These are phyloP conservation scores for Suhomyces sp. DNA, from an alignment of 805 yeast species.

Conservation along the genomic window DNA sequence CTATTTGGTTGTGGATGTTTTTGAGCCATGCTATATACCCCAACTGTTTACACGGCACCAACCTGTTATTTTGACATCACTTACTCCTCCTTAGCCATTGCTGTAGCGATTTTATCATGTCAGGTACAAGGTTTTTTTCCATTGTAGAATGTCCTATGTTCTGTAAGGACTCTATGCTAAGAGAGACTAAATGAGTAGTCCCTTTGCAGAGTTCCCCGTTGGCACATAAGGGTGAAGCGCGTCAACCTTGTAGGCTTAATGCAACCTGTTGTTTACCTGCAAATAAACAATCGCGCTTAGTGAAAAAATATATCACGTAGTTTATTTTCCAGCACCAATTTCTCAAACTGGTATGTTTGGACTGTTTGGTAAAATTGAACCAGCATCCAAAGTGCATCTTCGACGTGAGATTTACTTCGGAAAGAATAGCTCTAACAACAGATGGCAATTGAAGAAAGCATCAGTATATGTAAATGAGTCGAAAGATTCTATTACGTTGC, in stretches of 20 bases:
- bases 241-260: background rate
- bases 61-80: background rate
- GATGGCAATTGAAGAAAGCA: background rate
- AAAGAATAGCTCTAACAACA: background rate
- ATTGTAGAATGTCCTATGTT: background rate
- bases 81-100: background rate
- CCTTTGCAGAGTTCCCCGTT: background rate
- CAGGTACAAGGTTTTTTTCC: background rate
- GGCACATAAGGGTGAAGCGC: background rate
- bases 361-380: background rate
- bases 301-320: background rate
- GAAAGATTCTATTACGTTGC: background rate
- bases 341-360: background rate
- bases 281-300: background rate
- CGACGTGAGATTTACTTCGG: background rate
- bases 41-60: background rate
- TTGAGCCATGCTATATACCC: background rate
- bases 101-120: background rate
- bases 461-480: background rate
- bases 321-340: background rate
- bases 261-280: background rate
- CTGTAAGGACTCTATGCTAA: background rate
- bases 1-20: background rate
- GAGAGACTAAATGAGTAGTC: background rate
- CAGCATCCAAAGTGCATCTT: background rate